Evolutionary conservation across 1,284 basidiomycete genomes (phyloP).

Genomic region (Porogramme epimiltina): DNA sequence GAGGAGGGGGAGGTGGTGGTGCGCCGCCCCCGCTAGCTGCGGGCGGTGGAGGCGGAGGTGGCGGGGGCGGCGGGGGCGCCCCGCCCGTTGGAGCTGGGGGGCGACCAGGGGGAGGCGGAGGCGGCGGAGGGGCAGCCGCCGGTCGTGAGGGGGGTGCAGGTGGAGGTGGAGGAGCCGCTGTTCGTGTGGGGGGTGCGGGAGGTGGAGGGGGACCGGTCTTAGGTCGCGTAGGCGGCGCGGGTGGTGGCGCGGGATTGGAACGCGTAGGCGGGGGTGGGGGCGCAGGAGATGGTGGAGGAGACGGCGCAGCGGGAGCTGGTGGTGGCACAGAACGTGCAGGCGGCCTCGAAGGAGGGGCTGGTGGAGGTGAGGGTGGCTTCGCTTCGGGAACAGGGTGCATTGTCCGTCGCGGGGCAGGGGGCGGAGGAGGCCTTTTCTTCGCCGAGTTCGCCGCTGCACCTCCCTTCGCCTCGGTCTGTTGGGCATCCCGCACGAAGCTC

Average conservation of each 20-base stretch:
- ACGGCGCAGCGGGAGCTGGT: slow-evolving; percentile 14
- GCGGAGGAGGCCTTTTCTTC: slow-evolving; percentile 58
- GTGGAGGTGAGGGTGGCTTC: slow-evolving; percentile 25
- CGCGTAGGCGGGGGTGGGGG: slow-evolving; percentile 26
- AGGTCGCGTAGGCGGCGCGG: slow-evolving; percentile 26
- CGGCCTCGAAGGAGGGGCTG: slow-evolving; percentile 23
- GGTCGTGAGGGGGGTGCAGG: slow-evolving; percentile 33
- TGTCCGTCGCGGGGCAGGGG: slow-evolving; percentile 50
- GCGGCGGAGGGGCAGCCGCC: slow-evolving; percentile 33
- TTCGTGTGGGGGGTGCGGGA: slow-evolving; percentile 34
- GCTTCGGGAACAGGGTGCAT: slow-evolving; percentile 36
- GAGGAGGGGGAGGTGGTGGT: slow-evolving; percentile 2
- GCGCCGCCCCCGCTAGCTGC: slow-evolving; percentile 29
- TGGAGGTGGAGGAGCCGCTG: slow-evolving; percentile 41
- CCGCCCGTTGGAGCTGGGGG: slow-evolving; percentile 30
- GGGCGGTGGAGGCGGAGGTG: slow-evolving; percentile 37
- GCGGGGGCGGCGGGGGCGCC: slow-evolving; percentile 33
- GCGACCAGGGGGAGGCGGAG: slow-evolving; percentile 28
- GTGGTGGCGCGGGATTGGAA: slow-evolving; percentile 24
- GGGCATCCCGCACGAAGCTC: slow-evolving; percentile 73
- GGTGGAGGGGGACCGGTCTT: slow-evolving; percentile 38
- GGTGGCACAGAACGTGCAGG: slow-evolving; percentile 16
- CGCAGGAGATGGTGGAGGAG: slow-evolving; percentile 16
- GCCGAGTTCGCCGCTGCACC: slow-evolving; percentile 27
- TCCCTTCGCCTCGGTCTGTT: slow-evolving; percentile 27